Evolutionary conservation across 768 basidiomycete species (phyloP).

Genomic region (Tylopilus vinaceipallidus): DNA sequence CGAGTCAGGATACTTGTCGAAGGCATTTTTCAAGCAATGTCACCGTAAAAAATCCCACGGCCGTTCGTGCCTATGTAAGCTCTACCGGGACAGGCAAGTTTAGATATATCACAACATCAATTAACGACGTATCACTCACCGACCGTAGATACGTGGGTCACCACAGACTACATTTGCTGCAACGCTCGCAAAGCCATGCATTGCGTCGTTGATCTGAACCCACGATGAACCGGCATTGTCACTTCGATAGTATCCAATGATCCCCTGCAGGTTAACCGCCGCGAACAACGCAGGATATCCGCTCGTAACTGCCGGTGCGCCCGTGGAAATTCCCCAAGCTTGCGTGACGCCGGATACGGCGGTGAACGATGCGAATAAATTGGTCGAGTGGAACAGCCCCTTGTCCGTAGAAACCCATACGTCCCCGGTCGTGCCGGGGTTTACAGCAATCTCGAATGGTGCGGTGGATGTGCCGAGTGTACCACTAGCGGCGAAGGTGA

Average conservation of each 20-base stretch:
- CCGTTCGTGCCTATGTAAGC: slow-evolving; percentile 15
- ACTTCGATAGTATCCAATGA: slow-evolving; percentile 41
- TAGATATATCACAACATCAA: neutral
- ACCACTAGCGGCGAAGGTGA: slow-evolving; percentile 36
- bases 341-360: neutral
- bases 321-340: slow-evolving; percentile 6
- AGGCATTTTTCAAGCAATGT: neutral
- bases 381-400: slow-evolving; percentile 6
- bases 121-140: slow-evolving; percentile 3
- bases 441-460: slow-evolving; percentile 11
- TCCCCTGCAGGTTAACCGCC: neutral
- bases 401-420: slow-evolving; percentile 12
- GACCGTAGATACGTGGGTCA: slow-evolving; percentile 12
- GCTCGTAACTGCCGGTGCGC: neutral
- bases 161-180: slow-evolving; percentile 46
- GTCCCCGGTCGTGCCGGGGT: slow-evolving; percentile 3
- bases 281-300: slow-evolving; percentile 7
- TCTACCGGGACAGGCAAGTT: neutral
- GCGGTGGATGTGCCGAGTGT: slow-evolving; percentile 4
- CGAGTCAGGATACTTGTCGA: neutral
- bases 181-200: slow-evolving; percentile 56
- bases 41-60: slow-evolving; percentile 11
- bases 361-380: neutral
- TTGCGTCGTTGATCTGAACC: slow-evolving; percentile 57
- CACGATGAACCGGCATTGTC: slow-evolving; percentile 56